Conservation (phyloP, 495 filamentous ascomycete genomes). For the Immersiella caudata region DNA sequence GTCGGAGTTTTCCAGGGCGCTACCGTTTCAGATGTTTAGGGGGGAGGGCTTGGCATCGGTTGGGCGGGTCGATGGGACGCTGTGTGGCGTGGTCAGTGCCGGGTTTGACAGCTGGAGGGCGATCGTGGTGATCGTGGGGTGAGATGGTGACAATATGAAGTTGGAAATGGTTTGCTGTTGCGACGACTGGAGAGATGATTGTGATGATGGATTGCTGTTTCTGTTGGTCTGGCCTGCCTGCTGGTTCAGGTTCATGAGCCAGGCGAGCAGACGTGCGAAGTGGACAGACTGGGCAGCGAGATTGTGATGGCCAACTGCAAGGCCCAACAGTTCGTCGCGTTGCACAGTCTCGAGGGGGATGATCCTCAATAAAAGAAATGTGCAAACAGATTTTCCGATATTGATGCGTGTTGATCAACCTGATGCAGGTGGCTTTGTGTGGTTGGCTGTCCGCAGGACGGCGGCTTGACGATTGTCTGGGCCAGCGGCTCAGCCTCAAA, state of each 20-base stretch:
- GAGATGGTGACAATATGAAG: background rate
- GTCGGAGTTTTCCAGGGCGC: conserved; percentile 2
- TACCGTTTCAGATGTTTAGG: conserved; percentile 10
- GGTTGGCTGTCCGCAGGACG: conserved; percentile 1
- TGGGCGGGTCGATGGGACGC: background rate
- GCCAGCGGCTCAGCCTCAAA: conserved; percentile 19
- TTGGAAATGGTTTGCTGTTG: background rate
- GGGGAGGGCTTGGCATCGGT: background rate
- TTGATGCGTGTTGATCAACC: background rate
- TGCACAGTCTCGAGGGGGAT: background rate
- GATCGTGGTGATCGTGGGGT: background rate
- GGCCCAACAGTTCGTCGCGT: background rate
- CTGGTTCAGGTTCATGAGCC: background rate
- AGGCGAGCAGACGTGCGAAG: background rate
- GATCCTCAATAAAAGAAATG: background rate
- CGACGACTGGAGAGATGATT: background rate
- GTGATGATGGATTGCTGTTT: background rate
- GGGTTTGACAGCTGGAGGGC: background rate
- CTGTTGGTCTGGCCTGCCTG: background rate
- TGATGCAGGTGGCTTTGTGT: background rate
- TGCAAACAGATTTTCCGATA: background rate
- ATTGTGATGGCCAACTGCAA: background rate
- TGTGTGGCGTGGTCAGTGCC: background rate
- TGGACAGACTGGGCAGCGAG: background rate
- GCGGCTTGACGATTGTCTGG: background rate